These are phyloP conservation scores for Penicillium expansum DNA, from an alignment of 2,329 filamentous ascomycete genomes.

Conservation along the genomic window DNA sequence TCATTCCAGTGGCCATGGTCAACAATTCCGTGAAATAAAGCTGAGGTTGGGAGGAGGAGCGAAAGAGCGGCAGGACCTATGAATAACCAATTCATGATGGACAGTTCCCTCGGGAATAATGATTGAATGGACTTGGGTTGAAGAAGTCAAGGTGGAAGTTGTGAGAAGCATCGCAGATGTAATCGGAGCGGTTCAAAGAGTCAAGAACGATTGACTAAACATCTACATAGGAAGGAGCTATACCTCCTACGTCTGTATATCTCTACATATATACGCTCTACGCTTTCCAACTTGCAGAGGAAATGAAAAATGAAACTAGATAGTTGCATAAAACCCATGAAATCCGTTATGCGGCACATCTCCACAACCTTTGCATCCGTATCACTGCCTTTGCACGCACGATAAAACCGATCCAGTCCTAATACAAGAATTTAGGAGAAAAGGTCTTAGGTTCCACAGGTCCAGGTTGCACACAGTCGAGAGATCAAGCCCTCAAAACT, in stretches of 20 bases:
- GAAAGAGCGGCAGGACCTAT: neutral
- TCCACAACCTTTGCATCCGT: neutral
- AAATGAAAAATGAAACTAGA: neutral
- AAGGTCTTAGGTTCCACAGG: neutral
- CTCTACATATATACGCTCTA: neutral
- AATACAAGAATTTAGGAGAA: neutral
- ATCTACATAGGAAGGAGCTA: neutral
- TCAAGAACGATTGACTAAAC: neutral
- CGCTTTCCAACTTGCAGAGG: neutral
- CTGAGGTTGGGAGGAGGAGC: slow-evolving; percentile 5
- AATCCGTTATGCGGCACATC: neutral
- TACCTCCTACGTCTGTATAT: neutral
- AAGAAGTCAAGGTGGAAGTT: neutral
- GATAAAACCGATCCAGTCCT: neutral
- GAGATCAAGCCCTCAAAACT: neutral
- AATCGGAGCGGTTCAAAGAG: neutral
- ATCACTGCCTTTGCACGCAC: neutral
- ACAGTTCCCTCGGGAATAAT: neutral
- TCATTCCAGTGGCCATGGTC: slow-evolving; percentile 17
- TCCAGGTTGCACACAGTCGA: neutral
- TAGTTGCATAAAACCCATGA: neutral
- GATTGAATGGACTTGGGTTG: slow-evolving; percentile 1
- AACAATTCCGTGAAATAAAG: slow-evolving; percentile 1
- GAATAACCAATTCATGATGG: slow-evolving; percentile 9
- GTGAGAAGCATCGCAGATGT: neutral